Evolutionary conservation across 2,329 filamentous ascomycete species (phyloP).

Genomic region (Cordyceps cateniannulata): DNA sequence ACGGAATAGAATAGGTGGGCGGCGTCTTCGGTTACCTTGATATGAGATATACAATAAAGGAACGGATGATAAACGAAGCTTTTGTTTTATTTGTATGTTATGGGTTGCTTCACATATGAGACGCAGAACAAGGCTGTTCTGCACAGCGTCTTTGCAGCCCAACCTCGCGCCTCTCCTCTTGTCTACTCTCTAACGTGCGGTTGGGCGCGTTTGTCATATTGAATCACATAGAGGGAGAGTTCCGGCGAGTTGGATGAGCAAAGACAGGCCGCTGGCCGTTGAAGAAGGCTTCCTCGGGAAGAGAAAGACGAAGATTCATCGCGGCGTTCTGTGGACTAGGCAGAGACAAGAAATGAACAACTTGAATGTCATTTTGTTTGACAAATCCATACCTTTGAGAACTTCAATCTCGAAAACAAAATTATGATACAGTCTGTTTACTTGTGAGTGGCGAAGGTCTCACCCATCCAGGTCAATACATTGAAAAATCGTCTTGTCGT

Average conservation of each 20-base stretch:
- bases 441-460: background rate
- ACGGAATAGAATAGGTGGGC: conserved; percentile 23
- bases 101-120: background rate
- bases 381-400: background rate
- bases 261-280: background rate
- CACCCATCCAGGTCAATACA: background rate
- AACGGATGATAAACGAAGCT: background rate
- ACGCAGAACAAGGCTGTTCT: background rate
- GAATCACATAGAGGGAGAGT: background rate
- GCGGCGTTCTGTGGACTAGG: conserved; percentile 8
- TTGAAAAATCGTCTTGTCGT: background rate
- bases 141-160: background rate
- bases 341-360: conserved; percentile 1
- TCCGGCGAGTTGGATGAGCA: background rate
- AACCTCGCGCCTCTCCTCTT: background rate
- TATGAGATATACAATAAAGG: conserved; percentile 18
- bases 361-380: conserved; percentile 1
- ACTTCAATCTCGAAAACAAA: conserved; percentile 22
- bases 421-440: conserved; percentile 24
- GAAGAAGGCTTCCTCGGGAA: background rate
- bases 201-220: background rate
- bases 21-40: background rate
- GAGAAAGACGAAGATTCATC: conserved; percentile 2
- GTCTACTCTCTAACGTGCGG: background rate
- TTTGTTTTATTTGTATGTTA: conserved; percentile 1